A percentile compares a stretch with the other conserved stretches of the same genome.
Conservation (phyloP, 2,329 filamentous ascomycete species). For the Pestalotiopsis sp. region DNA sequence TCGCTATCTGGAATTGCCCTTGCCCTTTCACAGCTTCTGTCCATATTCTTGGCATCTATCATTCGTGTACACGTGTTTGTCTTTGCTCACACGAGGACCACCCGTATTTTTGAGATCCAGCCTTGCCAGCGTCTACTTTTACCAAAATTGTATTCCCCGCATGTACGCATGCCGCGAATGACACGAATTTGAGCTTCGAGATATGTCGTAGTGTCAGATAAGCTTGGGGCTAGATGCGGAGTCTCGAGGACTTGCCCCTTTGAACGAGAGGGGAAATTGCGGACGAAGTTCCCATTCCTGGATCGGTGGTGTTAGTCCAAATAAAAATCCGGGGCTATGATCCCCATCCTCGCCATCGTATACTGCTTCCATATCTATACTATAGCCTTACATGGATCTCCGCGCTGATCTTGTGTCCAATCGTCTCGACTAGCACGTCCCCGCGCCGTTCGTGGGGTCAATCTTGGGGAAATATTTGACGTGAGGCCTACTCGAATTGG, state of each 20-base stretch:
- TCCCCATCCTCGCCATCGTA: neutral
- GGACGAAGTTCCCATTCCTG: neutral
- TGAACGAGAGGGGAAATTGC: neutral
- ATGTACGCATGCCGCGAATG: neutral
- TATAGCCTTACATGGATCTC: slow-evolving; percentile 3
- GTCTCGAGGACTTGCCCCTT: neutral
- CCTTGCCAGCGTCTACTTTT: no score
- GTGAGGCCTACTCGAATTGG: neutral
- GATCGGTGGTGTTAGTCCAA: neutral
- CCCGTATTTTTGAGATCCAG: neutral
- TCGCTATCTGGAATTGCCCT: no score
- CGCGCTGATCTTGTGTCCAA: neutral
- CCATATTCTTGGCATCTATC: neutral
- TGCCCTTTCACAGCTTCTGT: neutral
- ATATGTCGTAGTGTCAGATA: neutral
- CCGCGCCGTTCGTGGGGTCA: neutral
- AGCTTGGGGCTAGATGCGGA: neutral
- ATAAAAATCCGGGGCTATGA: neutral
- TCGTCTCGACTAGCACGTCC: neutral
- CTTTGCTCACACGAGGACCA: neutral
- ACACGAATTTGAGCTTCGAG: neutral
- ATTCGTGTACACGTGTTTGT: neutral
- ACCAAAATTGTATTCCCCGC: no score
- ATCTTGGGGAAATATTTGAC: neutral
- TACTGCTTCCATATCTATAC: no score